phyloP scores from a whole-genome alignment of 768 basidiomycete genomes.

The Leccinum pellstonianum region DNA sequence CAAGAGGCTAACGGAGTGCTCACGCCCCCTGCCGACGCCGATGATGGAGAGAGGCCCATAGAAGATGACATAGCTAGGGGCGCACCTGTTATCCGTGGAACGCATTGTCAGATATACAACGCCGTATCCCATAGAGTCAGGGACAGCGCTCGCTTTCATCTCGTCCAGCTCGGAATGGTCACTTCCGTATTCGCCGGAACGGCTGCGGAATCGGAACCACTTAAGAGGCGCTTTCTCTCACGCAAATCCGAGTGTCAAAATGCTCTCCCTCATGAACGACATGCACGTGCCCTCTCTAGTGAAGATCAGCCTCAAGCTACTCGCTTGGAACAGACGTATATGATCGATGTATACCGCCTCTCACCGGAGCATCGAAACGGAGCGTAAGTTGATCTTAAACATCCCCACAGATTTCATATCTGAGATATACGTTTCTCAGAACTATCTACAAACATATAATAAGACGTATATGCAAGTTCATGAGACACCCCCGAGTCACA shows the following conservation, averaged over 20 bases:
- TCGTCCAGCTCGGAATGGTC: conserved; percentile 2
- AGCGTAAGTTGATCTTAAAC: not conserved
- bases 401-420: too few relatives aligned
- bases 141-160: conserved; percentile 1
- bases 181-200: conserved; percentile 7
- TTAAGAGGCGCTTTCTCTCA: not conserved
- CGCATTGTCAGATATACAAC: conserved; percentile 2
- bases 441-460: not conserved
- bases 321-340: conserved; percentile 2
- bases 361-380: not conserved
- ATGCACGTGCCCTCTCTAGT: not conserved
- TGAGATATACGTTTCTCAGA: not conserved
- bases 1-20: not conserved
- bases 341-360: not conserved
- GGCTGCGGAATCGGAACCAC: accelerated
- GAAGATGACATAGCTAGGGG: not conserved
- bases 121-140: not conserved
- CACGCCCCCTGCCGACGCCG: not conserved
- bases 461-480: not conserved
- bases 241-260: not conserved
- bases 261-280: conserved; percentile 1
- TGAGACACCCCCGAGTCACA: not conserved
- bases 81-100: not conserved
- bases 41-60: not conserved
- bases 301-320: conserved; percentile 4